Evolutionary conservation across 2,329 filamentous ascomycete genomes (phyloP).

Genomic region (Talaromyces verruculosus): DNA sequence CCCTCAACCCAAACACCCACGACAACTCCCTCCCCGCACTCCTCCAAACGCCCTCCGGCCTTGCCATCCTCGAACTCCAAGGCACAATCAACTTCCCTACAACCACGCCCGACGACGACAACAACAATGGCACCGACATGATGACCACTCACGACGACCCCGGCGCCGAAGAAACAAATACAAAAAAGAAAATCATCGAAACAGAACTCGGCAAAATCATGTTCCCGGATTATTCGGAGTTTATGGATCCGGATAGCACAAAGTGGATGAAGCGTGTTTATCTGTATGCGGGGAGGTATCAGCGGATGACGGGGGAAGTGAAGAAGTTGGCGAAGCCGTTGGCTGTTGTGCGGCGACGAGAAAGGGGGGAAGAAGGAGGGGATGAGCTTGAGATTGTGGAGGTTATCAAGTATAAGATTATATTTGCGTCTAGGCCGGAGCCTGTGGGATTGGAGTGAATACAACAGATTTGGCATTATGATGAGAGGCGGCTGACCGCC

Average conservation of each 20-base stretch:
- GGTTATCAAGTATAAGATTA: conserved; percentile 79
- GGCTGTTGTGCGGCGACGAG: conserved; percentile 68
- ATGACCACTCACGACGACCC: conserved; percentile 22
- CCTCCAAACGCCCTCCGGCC: conserved; percentile 82
- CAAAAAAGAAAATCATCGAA: conserved; percentile 30
- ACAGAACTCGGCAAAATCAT: conserved; percentile 69
- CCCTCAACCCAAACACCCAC: conserved; percentile 22
- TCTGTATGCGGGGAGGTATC: conserved; percentile 83
- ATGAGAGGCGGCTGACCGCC: background rate
- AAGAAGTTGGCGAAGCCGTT: conserved; percentile 79
- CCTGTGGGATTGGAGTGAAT: conserved; percentile 61
- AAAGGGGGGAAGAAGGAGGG: conserved; percentile 27
- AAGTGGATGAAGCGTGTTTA: conserved; percentile 90
- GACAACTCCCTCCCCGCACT: conserved; percentile 71
- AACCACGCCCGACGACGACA: background rate
- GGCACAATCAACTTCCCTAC: conserved; percentile 77
- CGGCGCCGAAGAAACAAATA: background rate
- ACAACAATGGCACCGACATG: conserved; percentile 18
- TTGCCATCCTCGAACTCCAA: conserved; percentile 89
- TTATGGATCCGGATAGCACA: conserved; percentile 50
- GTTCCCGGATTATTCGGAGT: conserved; percentile 69
- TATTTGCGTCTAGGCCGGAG: conserved; percentile 82
- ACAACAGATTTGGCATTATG: background rate
- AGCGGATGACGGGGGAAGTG: conserved; percentile 84
- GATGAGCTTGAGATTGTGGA: conserved; percentile 69